Evolutionary conservation across 139 green algal genomes (phyloP), one percentile per base, ranked within the genome.

Genomic region (Helicosporidium sp.): DNA sequence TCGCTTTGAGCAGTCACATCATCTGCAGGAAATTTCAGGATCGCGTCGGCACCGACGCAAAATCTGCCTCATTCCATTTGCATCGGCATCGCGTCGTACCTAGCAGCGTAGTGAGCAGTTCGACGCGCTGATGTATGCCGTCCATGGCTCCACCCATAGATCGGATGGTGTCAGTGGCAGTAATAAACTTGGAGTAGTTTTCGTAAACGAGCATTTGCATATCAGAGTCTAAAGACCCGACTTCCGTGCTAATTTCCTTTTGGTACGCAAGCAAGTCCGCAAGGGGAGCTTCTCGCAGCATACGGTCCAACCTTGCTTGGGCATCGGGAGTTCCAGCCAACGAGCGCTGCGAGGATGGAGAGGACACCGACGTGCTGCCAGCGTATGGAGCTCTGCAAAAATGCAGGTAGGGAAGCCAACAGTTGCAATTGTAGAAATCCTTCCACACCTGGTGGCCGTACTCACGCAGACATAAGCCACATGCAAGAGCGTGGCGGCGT

Each of bases 101-200:
- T 18, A 37, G 1, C 31, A 37, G 31, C 31, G 31, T 13, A 37
- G 0, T 37, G 31, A 13, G 0, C 10, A 37, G 10, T 37, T 37
- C 1, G 31, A 10, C 10, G 31, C 31, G 10, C 10, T 37, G 31
- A 41, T 79, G 71, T 66, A 93, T 83, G 17, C 63, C 59, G 19
- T 60, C 64, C 26, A 85, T 70, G 45, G 67, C 72, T 22, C 49
- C 47, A 29, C 68, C 70, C 72, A 85, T 77, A 28, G n/a, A 34
- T 5, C 70, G 61, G 35, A 94, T 91, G n/a, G 83, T 94, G 54
- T 92, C 85, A 2, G 86, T 96, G n/a, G 87, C 87, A 0, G 68
- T 66, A 41, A 96, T 94, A 70, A 96, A 96, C 59, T 93, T 93
- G 77, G 75, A 90, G 61, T 96, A 96, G 60, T 96, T 96, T 48